Evolutionary conservation across 1,284 basidiomycete species (phyloP), one percentile per base, ranked within the genome.

Genomic region (Garcileccinum viscosum): DNA sequence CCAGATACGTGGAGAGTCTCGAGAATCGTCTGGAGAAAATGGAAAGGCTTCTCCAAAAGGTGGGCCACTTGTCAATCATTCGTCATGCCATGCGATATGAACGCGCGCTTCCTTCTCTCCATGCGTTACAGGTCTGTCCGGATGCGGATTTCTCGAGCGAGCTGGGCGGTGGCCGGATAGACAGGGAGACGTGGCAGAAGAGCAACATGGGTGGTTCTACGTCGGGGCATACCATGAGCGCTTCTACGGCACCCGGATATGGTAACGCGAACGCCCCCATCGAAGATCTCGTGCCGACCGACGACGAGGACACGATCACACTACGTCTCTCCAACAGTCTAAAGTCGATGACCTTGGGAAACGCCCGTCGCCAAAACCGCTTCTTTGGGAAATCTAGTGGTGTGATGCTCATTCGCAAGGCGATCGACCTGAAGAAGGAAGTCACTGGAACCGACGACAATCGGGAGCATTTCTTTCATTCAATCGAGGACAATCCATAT

Each of bases 351-450:
- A 62, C 35, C 19, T 15, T 80, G 59, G 74, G 81, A 56, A 24
- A 5, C 33, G 78, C 82, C 0, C 71, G 70, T 4, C 78, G 72
- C 5, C 77, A 83, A 3, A 80, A 83, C 42, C 84, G 90, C 12
- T 94, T 92, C 78, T 90, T 91, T 71, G 93, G 93, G 1, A 91
- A 93, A 75, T 90, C 90, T 1, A 93, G 91, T 64, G 88, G 88
- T 5, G 85, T 89, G 1, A 88, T 88, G 80, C 84, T 94, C 14
- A 81, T 94, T 60, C 87, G 88, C 56, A 85, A 87, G 3, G 89
- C 92, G 22, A 84, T 93, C 30, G 87, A 89, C 66, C 80, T 93
- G 24, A 93, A 92, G 76, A 85, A 88, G 50, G 87, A 89, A 70
- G 86, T 83, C 33, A 84, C 84, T 2, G 85, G 86, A 71, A 61